Evolutionary conservation across 768 basidiomycete genomes (phyloP), one percentile per base, ranked within the genome.

Genomic region (Filobasidium floriforme): DNA sequence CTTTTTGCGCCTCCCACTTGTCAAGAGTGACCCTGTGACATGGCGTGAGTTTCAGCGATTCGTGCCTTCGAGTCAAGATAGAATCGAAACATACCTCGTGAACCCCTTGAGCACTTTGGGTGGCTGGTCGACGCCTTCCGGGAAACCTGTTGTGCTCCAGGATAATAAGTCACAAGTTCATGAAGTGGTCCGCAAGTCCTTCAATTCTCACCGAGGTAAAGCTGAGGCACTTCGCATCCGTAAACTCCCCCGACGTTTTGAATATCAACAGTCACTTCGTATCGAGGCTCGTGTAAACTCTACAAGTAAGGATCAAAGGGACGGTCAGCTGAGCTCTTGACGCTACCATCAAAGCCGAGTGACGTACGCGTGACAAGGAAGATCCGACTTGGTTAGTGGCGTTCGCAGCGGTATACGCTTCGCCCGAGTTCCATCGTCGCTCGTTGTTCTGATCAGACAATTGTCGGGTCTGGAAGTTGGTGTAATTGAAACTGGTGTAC

Each of bases 401-500:
- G 54, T 59, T 59, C 1, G 37, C 24, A 22, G 59, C 60, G 12
- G 60, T 24, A 28, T 24, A 61, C 4, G 15, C 55, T 9, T 69
- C 68, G 59, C 46, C 65, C 65, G 41, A 28, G 24, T 62, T 43
- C 37, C 63, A 41, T 32, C 59, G 1, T 52, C 60, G 28, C 32
- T 59, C 18, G 19, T 49, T 41, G 57, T 57, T 59, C 7, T 65
- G 29, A 10, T 41, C 41, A 15, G 28, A 65, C 43, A 63, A 3
- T 22, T 46, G 55, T 11, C 41, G 60, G 43, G 89, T 78, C 1
- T 80, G 69, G 12, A 92, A 79, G 40, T 83, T 79, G 51, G 82
- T 84, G 76, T 90, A 93, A 40, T 83, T 77, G 76, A 93, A 97
- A 1, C 79, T 83, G 44, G 92, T 88, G 80, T 96, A 97, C 64